A percentile compares a stretch with the other conserved stretches of the same genome.
phyloP scores from a whole-genome alignment of 1,284 basidiomycete species.

The Microbotryum violaceum region DNA sequence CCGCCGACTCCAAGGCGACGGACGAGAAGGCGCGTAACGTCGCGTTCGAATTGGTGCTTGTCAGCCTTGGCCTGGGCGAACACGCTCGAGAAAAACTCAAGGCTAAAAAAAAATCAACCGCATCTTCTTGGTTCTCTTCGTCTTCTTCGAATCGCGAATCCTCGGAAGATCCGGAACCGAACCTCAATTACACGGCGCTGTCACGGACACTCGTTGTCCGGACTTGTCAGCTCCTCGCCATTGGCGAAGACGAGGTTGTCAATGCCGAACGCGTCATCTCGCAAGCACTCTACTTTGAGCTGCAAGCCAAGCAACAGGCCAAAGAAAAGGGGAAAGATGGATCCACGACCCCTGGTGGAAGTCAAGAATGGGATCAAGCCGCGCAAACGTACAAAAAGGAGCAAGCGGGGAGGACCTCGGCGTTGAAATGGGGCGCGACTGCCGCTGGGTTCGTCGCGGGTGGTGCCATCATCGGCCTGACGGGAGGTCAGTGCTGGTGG shows the following conservation, averaged over 20 bases:
- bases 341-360: background rate
- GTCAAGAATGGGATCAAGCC: constrained; percentile 40
- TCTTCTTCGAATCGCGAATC: background rate
- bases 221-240: constrained; percentile 39
- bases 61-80: constrained; percentile 22
- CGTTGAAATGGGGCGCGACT: constrained; percentile 44
- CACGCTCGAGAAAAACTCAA: background rate
- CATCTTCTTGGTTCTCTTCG: background rate
- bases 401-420: constrained; percentile 36
- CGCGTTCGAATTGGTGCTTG: constrained; percentile 23
- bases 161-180: constrained; percentile 3
- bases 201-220: constrained; percentile 39
- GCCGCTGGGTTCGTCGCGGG: constrained; percentile 46
- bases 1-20: background rate
- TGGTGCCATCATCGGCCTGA: constrained; percentile 47
- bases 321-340: constrained; percentile 13
- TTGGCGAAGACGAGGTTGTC: constrained; percentile 36
- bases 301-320: constrained; percentile 31
- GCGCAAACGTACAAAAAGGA: constrained; percentile 36
- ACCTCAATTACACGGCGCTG: constrained; percentile 41
- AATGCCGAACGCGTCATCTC: constrained; percentile 38
- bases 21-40: constrained; percentile 13
- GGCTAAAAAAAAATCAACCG: constrained; percentile 5
- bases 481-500: constrained; percentile 37
- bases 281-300: constrained; percentile 42